Conservation (phyloP, 2,329 filamentous ascomycete genomes). For the Botrytis fabae region DNA sequence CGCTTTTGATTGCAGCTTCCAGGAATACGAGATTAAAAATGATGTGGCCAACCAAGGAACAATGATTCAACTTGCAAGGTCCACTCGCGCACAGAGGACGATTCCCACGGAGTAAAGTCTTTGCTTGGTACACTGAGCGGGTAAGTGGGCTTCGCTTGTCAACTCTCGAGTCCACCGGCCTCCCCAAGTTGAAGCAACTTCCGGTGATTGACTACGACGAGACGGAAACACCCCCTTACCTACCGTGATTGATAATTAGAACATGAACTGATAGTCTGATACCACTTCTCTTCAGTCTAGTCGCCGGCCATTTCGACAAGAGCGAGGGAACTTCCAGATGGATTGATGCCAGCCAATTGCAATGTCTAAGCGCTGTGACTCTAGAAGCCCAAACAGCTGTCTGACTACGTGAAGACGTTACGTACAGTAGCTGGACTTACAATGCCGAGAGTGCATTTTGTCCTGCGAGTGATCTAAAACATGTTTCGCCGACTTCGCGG, state of each 20-base stretch:
- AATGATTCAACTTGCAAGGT: neutral
- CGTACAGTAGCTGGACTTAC: neutral
- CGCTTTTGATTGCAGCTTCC: neutral
- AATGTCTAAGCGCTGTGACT: neutral
- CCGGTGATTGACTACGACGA: neutral
- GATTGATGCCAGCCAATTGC: neutral
- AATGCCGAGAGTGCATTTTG: neutral
- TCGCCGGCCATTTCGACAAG: neutral
- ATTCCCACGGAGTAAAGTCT: neutral
- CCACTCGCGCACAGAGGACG: conserved; percentile 4
- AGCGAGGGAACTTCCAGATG: neutral
- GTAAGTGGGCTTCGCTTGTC: neutral
- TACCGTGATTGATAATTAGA: neutral
- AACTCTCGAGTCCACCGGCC: neutral
- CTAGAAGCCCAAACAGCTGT: neutral
- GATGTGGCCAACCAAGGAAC: conserved; percentile 15
- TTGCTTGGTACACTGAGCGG: neutral
- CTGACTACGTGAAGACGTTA: neutral
- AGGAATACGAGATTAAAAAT: conserved; percentile 12
- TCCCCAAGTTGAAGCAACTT: neutral
- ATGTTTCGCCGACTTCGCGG: neutral
- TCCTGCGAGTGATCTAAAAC: conserved; percentile 4
- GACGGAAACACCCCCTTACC: neutral
- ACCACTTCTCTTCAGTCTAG: neutral
- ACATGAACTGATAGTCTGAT: neutral